phyloP scores from a whole-genome alignment of 2,329 filamentous ascomycete genomes.

The Pseudogymnoascus sp. region DNA sequence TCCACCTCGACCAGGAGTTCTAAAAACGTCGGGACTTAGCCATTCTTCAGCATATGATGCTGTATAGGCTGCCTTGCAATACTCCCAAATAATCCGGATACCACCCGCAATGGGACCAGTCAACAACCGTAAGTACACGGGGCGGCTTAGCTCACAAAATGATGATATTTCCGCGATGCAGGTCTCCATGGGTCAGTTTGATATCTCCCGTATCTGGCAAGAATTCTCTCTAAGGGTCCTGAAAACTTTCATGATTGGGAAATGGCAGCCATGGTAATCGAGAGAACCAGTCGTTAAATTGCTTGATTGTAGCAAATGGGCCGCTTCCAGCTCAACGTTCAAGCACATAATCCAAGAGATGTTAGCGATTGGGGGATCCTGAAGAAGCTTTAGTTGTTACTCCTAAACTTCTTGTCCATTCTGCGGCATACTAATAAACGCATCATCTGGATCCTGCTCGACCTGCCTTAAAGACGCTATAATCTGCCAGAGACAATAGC shows the following conservation, averaged over 20 bases:
- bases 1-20: neutral
- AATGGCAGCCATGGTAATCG: neutral
- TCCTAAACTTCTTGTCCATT: neutral
- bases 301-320: neutral
- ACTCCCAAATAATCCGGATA: conserved; percentile 19
- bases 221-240: neutral
- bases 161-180: neutral
- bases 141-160: conserved; percentile 11
- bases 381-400: neutral
- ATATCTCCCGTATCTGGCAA: neutral
- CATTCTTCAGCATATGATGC: conserved; percentile 12
- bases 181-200: neutral
- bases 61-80: conserved; percentile 28
- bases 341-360: neutral
- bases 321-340: neutral
- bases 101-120: conserved; percentile 30
- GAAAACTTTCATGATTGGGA: neutral
- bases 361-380: neutral
- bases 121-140: conserved; percentile 25
- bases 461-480: neutral
- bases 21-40: neutral
- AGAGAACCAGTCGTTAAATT: neutral
- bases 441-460: neutral
- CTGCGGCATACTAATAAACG: neutral
- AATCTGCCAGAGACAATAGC: neutral